Percentiles rank a stretch among this genome's conserved stretches.
phyloP scores from a whole-genome alignment of 768 basidiomycete species.

The Clitopilus passeckerianus region DNA sequence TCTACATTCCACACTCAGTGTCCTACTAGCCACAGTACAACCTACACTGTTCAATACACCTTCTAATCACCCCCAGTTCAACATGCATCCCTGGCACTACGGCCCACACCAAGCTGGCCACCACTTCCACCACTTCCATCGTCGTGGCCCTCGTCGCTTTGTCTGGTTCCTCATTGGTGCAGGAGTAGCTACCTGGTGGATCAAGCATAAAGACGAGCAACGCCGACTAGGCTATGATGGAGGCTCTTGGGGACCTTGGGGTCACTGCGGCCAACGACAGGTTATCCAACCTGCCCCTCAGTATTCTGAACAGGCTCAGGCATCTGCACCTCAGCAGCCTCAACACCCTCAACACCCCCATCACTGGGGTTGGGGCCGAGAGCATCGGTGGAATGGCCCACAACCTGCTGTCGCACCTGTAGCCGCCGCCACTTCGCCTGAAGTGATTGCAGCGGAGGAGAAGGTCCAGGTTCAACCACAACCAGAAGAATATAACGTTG shows the following conservation, averaged over 20 bases:
- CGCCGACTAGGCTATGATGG: conserved; percentile 12
- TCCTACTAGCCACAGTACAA: neutral
- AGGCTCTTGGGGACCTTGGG: conserved; percentile 4
- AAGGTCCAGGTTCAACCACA: conserved; percentile 1
- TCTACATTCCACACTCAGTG: neutral
- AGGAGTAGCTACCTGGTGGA: conserved; percentile 31
- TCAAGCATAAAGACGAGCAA: conserved; percentile 36
- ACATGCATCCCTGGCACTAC: neutral
- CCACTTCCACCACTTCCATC: conserved; percentile 6
- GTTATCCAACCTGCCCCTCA: neutral
- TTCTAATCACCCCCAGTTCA: neutral
- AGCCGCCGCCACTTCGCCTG: conserved; percentile 7
- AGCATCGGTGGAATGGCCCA: neutral
- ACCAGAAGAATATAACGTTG: conserved; percentile 20
- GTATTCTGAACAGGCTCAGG: neutral
- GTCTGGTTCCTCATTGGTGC: conserved; percentile 70
- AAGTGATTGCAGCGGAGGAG: neutral
- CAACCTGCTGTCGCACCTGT: neutral
- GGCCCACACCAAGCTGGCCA: neutral
- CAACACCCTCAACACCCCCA: neutral
- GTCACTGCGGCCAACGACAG: neutral
- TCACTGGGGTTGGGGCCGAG: conserved; percentile 1
- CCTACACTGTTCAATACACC: neutral
- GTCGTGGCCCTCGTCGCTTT: conserved; percentile 47
- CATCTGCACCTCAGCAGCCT: neutral